Conservation (phyloP, 495 filamentous ascomycete species). For the Clohesyomyces aquaticus region DNA sequence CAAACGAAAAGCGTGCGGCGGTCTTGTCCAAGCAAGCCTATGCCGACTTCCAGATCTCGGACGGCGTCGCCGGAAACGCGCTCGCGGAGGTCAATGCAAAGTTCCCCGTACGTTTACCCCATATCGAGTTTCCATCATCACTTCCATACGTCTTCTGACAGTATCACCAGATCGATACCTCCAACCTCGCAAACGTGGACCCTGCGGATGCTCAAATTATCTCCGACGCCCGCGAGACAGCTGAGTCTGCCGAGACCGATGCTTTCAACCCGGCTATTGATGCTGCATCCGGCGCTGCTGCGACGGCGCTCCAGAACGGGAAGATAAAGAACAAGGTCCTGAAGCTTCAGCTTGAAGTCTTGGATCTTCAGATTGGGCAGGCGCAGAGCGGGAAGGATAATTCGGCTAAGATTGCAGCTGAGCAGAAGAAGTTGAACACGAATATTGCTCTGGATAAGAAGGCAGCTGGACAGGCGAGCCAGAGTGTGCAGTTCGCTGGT, state of each 20-base stretch:
- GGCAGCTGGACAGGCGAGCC: slow-evolving; percentile 45
- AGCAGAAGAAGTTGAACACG: slow-evolving; percentile 53
- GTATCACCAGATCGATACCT: slow-evolving; percentile 45
- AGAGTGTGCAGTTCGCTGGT: slow-evolving; percentile 48
- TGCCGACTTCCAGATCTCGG: slow-evolving; percentile 48
- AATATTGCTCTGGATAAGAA: slow-evolving; percentile 51
- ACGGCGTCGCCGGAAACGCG: slow-evolving; percentile 51
- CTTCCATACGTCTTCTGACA: slow-evolving; percentile 1
- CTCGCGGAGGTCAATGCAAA: slow-evolving; percentile 51
- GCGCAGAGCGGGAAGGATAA: slow-evolving; percentile 50
- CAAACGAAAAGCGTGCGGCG: slow-evolving; percentile 15
- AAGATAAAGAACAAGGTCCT: slow-evolving; percentile 63
- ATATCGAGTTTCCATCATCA: not conserved
- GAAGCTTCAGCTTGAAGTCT: slow-evolving; percentile 52
- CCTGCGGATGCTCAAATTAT: slow-evolving; percentile 49
- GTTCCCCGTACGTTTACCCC: slow-evolving; percentile 48
- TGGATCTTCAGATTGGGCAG: slow-evolving; percentile 45
- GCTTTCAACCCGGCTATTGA: slow-evolving; percentile 51
- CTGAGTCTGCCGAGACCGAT: slow-evolving; percentile 51
- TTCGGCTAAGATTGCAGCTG: slow-evolving; percentile 43
- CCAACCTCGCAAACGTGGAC: slow-evolving; percentile 47
- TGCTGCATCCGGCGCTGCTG: slow-evolving; percentile 42
- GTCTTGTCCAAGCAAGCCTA: slow-evolving; percentile 24
- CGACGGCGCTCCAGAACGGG: slow-evolving; percentile 52
- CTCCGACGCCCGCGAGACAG: slow-evolving; percentile 46